Conservation (phyloP, 805 yeast genomes). For the Kuraishia hungarica region DNA sequence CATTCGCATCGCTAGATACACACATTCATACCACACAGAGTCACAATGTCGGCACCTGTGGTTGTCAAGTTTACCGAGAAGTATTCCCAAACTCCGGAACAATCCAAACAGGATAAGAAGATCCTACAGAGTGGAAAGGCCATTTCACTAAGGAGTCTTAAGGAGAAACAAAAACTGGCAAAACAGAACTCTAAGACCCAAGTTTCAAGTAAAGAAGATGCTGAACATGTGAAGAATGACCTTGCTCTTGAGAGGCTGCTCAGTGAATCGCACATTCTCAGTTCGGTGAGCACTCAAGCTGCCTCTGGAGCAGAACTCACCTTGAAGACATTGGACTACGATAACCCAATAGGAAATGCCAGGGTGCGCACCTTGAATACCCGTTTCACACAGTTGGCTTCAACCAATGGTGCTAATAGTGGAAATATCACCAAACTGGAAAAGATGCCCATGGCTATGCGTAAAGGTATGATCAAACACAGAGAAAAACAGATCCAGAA, state of each 20-base stretch:
- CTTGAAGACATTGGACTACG: slow-evolving; percentile 49
- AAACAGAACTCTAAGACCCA: slow-evolving; percentile 9
- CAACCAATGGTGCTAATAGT: slow-evolving; percentile 32
- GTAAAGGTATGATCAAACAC: slow-evolving; percentile 73
- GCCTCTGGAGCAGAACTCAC: slow-evolving; percentile 65
- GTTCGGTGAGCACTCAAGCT: slow-evolving; percentile 23
- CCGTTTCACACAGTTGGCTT: slow-evolving; percentile 42
- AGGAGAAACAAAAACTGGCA: slow-evolving; percentile 19
- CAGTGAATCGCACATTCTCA: slow-evolving; percentile 61
- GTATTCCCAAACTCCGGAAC: slow-evolving; percentile 16
- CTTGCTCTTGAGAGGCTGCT: slow-evolving; percentile 63
- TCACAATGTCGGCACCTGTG: slow-evolving; percentile 25
- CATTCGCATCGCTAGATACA: too few relatives aligned
- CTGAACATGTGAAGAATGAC: slow-evolving; percentile 58
- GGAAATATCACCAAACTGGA: slow-evolving; percentile 33
- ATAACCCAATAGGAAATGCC: slow-evolving; percentile 61
- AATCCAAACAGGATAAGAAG: slow-evolving; percentile 42
- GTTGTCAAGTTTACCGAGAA: slow-evolving; percentile 39
- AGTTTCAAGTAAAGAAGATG: slow-evolving; percentile 23
- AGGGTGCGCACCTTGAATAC: slow-evolving; percentile 55
- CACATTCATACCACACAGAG: too few relatives aligned
- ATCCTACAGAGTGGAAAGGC: slow-evolving; percentile 54
- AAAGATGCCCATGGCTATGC: slow-evolving; percentile 81
- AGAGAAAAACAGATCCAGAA: slow-evolving; percentile 42
- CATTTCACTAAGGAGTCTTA: slow-evolving; percentile 28